A percentile compares a stretch with the other conserved stretches of the same genome.
phyloP scores from a whole-genome alignment of 2,329 filamentous ascomycete genomes.

The Xylariaceae sp. region DNA sequence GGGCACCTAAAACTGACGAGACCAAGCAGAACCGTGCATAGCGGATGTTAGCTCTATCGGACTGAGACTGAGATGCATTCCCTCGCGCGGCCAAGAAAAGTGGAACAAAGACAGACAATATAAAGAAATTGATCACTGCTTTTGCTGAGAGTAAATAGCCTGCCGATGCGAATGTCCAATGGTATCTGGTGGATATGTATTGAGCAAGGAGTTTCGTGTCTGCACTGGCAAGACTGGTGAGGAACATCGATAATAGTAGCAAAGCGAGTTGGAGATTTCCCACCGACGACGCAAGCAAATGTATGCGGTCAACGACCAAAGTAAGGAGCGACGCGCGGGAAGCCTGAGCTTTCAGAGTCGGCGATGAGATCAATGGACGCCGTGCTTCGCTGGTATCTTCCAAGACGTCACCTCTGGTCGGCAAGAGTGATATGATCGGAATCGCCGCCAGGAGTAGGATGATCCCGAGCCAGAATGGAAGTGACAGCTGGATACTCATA shows the following conservation, averaged over 20 bases:
- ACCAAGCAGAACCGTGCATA: conserved; percentile 47
- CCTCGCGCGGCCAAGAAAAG: conserved; percentile 41
- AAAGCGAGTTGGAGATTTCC: conserved; percentile 52
- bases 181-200: conserved; percentile 56
- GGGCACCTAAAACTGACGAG: conserved; percentile 49
- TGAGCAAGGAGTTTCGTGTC: conserved; percentile 58
- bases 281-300: conserved; percentile 42
- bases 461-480: conserved; percentile 52
- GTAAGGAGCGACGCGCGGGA: conserved; percentile 25
- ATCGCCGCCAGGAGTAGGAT: conserved; percentile 44
- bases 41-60: conserved; percentile 41
- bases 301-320: conserved; percentile 38
- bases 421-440: conserved; percentile 41
- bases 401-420: conserved; percentile 21
- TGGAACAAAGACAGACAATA: conserved; percentile 51
- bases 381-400: conserved; percentile 39
- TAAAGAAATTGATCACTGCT: conserved; percentile 53
- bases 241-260: conserved; percentile 48
- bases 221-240: conserved; percentile 56
- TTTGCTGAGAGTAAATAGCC: conserved; percentile 56
- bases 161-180: conserved; percentile 53
- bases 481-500: conserved; percentile 51
- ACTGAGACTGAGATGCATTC: conserved; percentile 28
- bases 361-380: conserved; percentile 48
- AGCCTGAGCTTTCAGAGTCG: conserved; percentile 45